phyloP scores from a whole-genome alignment of 441 rosid genomes.

The Brassica hybrid region DNA sequence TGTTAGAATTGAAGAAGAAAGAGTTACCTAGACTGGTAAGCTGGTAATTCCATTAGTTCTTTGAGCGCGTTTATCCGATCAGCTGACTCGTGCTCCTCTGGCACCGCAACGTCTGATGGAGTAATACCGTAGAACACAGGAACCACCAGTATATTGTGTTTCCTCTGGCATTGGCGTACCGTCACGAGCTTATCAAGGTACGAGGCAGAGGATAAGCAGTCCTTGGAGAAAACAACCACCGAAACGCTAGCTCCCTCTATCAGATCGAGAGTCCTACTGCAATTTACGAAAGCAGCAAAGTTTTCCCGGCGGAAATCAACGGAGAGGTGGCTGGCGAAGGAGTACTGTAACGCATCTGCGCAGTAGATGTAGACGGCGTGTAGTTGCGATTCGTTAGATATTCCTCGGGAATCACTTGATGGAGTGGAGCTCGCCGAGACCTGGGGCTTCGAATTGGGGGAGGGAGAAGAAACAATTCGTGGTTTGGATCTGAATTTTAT shows the following conservation, averaged over 20 bases:
- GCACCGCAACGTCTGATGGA: too few species aligned
- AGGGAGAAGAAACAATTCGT: too few species aligned
- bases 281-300: not conserved
- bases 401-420: too few species aligned
- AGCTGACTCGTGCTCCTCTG: too few species aligned
- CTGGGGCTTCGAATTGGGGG: too few species aligned
- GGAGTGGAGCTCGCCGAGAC: too few species aligned
- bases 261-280: not conserved
- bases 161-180: not conserved
- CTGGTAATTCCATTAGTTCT: too few species aligned
- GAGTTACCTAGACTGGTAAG: too few species aligned
- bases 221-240: conserved; percentile 19
- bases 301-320: not conserved
- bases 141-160: not conserved
- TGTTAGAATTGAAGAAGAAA: too few species aligned
- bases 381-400: too few species aligned
- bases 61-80: too few species aligned
- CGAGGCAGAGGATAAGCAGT: conserved; percentile 19
- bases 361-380: conserved; percentile 10
- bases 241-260: not conserved
- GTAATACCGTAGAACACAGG: conserved; percentile 22
- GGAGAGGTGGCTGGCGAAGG: conserved; percentile 23
- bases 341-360: not conserved
- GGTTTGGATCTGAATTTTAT: too few species aligned
- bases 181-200: conserved; percentile 15